Evolutionary conservation across 2,329 filamentous ascomycete species (phyloP), one percentile per base, ranked within the genome.

Genomic region (Ceratocystis lukuohia): DNA sequence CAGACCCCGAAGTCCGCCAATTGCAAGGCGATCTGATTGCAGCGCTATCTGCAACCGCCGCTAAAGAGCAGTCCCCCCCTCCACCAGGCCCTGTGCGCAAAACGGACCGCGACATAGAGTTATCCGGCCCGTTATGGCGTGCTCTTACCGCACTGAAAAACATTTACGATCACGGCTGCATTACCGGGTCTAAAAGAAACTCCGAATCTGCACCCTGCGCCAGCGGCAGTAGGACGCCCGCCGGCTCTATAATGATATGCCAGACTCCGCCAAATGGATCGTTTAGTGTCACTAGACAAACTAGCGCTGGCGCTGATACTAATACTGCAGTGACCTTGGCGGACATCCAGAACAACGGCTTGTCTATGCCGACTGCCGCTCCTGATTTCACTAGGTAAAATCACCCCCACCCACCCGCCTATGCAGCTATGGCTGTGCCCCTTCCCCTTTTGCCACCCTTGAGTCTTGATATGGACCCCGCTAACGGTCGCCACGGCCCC

Each of bases 241-340:
- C 78, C 25, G 69, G 72, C 12, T 69, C 65, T 61, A 28, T 53
- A 12, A 56, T 71, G 0, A 71, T 74, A 59, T 70, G 71, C 12
- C 68, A 69, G 33, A 68, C 70, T 15, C 69, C 70, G 20, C 72
- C 71, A 61, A 68, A 63, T 30, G 64, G 66, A 8, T 44, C 59
- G 30, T 57, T 66, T 28, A 62, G 50, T 45, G 48, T 67, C 70
- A 46, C 61, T 28, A 10, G 56, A 30, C 25, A 33, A 28, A n/a
- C 10, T 20, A 30, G 30, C 8, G 48, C 56, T 20, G 22, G 22
- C 22, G 78, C 82, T 8, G 82, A 85, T 62, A 82, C 84, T 68
- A 81, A 85, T 70, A 84, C 84, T 0, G 84, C 84, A 0, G 73
- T 87, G 50, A 82, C 84, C 61, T 86, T 87, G 84, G 80, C 84